These are phyloP conservation scores for Albatrellus ellisii DNA, from an alignment of 768 basidiomycete genomes.

Conservation along the genomic window DNA sequence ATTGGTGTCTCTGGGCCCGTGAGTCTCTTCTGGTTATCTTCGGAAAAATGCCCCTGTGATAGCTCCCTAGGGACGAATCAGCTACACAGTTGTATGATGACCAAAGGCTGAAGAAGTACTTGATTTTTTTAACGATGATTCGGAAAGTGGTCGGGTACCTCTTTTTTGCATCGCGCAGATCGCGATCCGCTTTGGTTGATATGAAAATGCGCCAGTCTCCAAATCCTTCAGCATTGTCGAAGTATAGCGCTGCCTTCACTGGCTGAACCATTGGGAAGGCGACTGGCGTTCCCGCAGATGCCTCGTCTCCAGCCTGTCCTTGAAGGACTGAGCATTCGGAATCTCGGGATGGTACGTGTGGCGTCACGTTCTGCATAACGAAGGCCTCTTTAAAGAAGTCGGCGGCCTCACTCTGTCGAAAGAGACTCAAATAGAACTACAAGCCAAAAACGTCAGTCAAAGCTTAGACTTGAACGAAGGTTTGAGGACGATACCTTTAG, in stretches of 20 bases:
- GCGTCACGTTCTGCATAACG: no score
- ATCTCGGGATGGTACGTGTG: no score
- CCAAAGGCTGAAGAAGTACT: constrained; percentile 32
- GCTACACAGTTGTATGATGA: no score
- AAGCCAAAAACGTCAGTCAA: no score
- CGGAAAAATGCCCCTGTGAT: constrained; percentile 56
- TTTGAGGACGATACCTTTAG: no score
- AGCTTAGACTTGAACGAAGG: no score
- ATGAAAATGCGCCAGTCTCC: constrained; percentile 54
- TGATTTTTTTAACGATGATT: constrained; percentile 57
- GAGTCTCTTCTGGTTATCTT: constrained; percentile 52
- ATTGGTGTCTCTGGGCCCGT: constrained; percentile 30
- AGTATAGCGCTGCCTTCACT: constrained; percentile 47
- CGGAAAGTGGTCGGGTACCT: constrained; percentile 32
- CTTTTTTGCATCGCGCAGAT: constrained; percentile 34
- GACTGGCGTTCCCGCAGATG: no score
- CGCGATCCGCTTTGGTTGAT: constrained; percentile 32
- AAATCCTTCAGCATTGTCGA: constrained; percentile 44
- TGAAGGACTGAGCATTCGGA: no score
- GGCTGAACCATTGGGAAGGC: constrained; percentile 38
- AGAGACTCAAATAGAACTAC: no score
- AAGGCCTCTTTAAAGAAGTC: no score
- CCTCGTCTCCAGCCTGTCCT: no score
- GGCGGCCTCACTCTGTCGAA: no score
- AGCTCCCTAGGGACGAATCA: constrained; percentile 54